Conservation (phyloP, 2,329 filamentous ascomycete species). For the Penicillium sclerotigenum region DNA sequence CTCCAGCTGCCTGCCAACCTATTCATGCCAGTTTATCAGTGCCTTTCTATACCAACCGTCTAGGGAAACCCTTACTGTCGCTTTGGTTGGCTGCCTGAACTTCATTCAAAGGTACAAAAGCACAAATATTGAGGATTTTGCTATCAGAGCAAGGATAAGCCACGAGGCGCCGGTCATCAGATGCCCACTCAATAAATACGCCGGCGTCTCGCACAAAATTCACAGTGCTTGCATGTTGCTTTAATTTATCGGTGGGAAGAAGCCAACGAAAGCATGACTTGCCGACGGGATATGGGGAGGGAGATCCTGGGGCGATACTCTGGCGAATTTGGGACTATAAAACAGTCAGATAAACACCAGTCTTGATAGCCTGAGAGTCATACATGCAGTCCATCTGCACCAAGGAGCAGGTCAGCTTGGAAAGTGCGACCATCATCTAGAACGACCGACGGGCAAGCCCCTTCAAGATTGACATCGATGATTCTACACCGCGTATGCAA, state of each 20-base stretch:
- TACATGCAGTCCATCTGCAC: conserved; percentile 29
- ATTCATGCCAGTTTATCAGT: background rate
- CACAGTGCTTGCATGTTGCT: conserved; percentile 6
- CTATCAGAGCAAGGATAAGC: conserved; percentile 48
- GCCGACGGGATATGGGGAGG: conserved; percentile 19
- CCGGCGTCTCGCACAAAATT: conserved; percentile 26
- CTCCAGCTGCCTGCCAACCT: conserved; percentile 23
- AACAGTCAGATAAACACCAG: background rate
- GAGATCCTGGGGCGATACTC: conserved; percentile 15
- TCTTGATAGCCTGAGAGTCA: background rate
- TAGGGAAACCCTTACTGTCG: conserved; percentile 8
- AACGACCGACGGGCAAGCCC: conserved; percentile 13
- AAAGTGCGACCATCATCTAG: conserved; percentile 23
- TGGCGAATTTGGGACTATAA: conserved; percentile 23
- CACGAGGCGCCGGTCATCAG: conserved; percentile 43
- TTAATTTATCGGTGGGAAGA: conserved; percentile 17
- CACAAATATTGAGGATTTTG: conserved; percentile 47
- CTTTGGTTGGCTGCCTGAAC: conserved; percentile 25
- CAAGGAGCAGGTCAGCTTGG: conserved; percentile 22
- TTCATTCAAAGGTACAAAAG: conserved; percentile 46
- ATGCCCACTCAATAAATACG: conserved; percentile 44
- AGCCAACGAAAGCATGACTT: conserved; percentile 31
- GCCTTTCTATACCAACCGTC: background rate
- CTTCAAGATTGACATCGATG: conserved; percentile 13
- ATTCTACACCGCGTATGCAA: conserved; percentile 25